Evolutionary conservation across 108 stramenopile species (phyloP).

Genomic region (Pseudonitzschia delicatissima): DNA sequence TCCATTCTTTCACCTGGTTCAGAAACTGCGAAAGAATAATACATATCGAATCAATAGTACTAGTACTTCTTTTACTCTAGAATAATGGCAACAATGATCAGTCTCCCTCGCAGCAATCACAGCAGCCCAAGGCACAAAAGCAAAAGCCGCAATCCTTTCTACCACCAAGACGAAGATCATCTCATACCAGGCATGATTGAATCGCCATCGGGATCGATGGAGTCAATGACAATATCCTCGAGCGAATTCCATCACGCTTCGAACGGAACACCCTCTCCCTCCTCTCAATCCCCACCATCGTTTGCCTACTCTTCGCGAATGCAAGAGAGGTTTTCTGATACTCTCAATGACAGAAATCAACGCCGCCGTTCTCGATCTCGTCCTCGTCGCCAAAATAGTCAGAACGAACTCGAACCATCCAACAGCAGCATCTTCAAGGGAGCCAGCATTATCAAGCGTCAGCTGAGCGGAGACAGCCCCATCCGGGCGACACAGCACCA

Average conservation of each 20-base stretch:
- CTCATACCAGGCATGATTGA: background rate
- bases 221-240: background rate
- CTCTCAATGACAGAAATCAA: background rate
- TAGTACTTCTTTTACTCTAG: too few species aligned
- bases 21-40: too few species aligned
- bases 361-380: background rate
- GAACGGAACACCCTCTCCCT: too few species aligned
- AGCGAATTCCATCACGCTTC: too few species aligned
- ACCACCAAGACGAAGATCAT: background rate
- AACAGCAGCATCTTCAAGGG: slow-evolving; percentile 8
- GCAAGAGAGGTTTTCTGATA: slow-evolving; percentile 1
- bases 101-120: too few species aligned
- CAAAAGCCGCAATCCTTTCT: too few species aligned
- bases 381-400: background rate
- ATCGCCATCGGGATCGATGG: background rate
- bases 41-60: too few species aligned
- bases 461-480: background rate
- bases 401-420: background rate
- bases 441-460: slow-evolving; percentile 4
- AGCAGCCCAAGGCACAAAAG: too few species aligned
- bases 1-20: too few species aligned
- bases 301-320: slow-evolving; percentile 1
- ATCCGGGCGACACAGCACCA: background rate
- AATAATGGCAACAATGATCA: too few species aligned
- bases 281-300: background rate